These are phyloP conservation scores for Nigrospora sphaerica DNA, from an alignment of 2,329 filamentous ascomycete genomes.

Conservation along the genomic window DNA sequence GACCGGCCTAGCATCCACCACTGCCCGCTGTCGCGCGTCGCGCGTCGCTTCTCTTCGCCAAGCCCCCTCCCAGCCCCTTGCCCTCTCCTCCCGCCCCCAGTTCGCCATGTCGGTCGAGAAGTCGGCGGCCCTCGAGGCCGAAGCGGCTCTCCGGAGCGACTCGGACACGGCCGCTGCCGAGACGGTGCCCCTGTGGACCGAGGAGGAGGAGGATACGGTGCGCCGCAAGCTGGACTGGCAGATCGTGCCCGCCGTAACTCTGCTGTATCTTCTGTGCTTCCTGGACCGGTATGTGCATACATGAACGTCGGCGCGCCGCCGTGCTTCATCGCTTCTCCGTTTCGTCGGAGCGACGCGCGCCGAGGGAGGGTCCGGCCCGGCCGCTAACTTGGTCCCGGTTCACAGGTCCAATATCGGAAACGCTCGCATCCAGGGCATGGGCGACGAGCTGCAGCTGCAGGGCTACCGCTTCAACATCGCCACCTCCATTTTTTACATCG, in stretches of 20 bases:
- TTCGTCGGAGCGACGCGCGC: not conserved
- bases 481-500: conserved; percentile 50
- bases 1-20: too few relatives aligned
- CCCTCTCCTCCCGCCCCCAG: not conserved
- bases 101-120: conserved; percentile 10
- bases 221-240: conserved; percentile 46
- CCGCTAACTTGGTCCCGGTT: not conserved
- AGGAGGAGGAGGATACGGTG: conserved; percentile 39
- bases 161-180: conserved; percentile 8
- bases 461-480: conserved; percentile 50
- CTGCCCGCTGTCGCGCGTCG: too few relatives aligned
- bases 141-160: conserved; percentile 16
- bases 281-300: conserved; percentile 24
- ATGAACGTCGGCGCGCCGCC: too few relatives aligned
- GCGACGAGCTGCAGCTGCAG: conserved; percentile 37
- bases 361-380: too few relatives aligned
- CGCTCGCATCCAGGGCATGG: conserved; percentile 48
- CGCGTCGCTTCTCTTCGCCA: too few relatives aligned
- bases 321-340: not conserved
- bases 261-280: conserved; percentile 47
- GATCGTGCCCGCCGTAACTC: conserved; percentile 42
- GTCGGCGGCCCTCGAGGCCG: conserved; percentile 14
- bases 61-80: too few relatives aligned
- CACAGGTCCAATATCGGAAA: conserved; percentile 41
- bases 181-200: conserved; percentile 35